A percentile compares a stretch with the other conserved stretches of the same genome.
These are phyloP conservation scores for Cryphonectria japonica DNA, from an alignment of 2,329 filamentous ascomycete species.

Conservation along the genomic window DNA sequence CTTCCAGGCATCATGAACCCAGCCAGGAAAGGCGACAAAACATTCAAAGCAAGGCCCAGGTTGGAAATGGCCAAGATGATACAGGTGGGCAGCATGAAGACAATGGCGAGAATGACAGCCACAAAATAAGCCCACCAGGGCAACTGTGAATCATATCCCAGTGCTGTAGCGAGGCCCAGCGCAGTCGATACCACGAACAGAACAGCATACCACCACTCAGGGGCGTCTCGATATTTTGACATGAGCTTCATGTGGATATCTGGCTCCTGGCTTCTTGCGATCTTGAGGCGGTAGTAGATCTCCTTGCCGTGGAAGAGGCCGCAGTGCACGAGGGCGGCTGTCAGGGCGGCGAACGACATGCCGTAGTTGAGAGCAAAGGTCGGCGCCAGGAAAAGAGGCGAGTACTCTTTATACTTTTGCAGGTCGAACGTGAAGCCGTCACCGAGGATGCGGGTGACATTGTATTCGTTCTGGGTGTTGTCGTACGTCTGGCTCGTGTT, in stretches of 20 bases:
- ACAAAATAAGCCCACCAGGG: conserved; percentile 59
- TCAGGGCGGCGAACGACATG: conserved; percentile 57
- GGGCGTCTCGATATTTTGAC: conserved; percentile 55
- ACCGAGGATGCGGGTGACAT: conserved; percentile 56
- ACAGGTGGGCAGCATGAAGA: conserved; percentile 52
- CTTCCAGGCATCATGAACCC: conserved; percentile 63
- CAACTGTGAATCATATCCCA: conserved; percentile 53
- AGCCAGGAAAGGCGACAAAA: conserved; percentile 57
- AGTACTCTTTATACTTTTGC: conserved; percentile 56
- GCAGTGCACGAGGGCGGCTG: conserved; percentile 46
- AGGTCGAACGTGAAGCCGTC: conserved; percentile 53
- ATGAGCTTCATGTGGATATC: conserved; percentile 58
- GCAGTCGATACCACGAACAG: conserved; percentile 51
- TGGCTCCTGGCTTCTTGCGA: conserved; percentile 49
- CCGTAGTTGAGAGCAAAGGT: conserved; percentile 53
- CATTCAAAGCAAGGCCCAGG: conserved; percentile 54
- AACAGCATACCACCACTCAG: conserved; percentile 58
- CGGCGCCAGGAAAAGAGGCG: conserved; percentile 56
- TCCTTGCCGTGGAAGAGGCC: conserved; percentile 47
- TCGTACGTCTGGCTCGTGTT: conserved; percentile 59
- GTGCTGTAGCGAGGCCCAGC: conserved; percentile 49
- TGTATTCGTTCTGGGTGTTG: conserved; percentile 57
- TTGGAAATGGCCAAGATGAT: conserved; percentile 57
- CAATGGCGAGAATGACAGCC: conserved; percentile 48
- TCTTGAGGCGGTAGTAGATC: conserved; percentile 49